Evolutionary conservation across 2,329 filamentous ascomycete genomes (phyloP).

Genomic region (Tolypocladium paradoxum): DNA sequence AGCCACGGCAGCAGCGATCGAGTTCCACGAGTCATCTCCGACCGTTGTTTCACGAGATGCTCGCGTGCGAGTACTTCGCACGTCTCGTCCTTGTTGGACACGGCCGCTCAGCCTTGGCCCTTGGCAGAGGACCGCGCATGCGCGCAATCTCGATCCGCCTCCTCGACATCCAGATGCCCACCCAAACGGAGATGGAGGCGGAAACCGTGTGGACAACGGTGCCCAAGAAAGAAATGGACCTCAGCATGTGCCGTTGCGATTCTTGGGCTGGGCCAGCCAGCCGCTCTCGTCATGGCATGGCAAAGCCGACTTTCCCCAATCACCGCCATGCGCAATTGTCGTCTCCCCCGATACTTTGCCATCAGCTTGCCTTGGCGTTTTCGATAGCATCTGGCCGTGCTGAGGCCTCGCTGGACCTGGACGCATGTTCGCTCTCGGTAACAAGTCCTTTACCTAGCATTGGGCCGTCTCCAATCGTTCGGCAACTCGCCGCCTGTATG

Average conservation of each 20-base stretch:
- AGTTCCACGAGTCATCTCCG: not conserved
- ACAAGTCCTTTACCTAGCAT: not conserved
- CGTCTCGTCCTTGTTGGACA: no score
- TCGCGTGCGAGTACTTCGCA: not conserved
- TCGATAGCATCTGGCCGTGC: not conserved
- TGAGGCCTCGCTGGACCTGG: not conserved
- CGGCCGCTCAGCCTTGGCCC: not conserved
- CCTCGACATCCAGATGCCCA: constrained; percentile 3
- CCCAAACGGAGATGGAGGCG: constrained; percentile 5
- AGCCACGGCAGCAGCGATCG: not conserved
- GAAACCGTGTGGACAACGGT: not conserved
- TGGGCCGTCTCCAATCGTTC: no score
- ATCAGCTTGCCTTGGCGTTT: not conserved
- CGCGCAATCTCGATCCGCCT: constrained; percentile 7
- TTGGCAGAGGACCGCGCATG: not conserved
- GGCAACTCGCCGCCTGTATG: not conserved
- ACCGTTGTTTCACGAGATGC: not conserved
- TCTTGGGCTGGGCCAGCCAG: no score
- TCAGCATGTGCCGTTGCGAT: no score
- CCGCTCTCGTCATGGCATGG: not conserved
- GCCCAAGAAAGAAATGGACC: not conserved
- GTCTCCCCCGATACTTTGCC: not conserved
- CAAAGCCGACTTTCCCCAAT: not conserved
- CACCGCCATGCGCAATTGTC: not conserved
- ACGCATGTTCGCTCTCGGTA: not conserved